Conservation (phyloP, 768 basidiomycete genomes). For the Cystobasidium ongulense region DNA sequence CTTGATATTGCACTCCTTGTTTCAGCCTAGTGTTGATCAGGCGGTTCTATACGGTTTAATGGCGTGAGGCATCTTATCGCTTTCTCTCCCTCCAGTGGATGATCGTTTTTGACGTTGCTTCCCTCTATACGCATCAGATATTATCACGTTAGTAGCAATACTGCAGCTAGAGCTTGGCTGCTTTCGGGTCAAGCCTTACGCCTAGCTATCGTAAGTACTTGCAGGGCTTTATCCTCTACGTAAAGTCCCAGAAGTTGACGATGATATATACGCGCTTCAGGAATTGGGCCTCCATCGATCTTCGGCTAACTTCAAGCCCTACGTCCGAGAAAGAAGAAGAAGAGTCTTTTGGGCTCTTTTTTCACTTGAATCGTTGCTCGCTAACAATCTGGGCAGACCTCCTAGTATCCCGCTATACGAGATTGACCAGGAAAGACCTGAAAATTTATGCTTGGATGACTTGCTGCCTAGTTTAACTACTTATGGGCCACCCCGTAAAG, state of each 20-base stretch:
- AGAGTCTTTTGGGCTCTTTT: conserved; percentile 27
- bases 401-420: conserved; percentile 16
- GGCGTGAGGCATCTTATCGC: background rate
- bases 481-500: background rate
- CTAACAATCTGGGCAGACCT: conserved; percentile 25
- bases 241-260: background rate
- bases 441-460: background rate
- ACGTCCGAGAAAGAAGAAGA: conserved; percentile 13
- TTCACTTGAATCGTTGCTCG: conserved; percentile 13
- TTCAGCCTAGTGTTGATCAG: background rate
- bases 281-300: conserved; percentile 31
- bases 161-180: conserved; percentile 27
- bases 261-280: background rate
- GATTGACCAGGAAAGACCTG: conserved; percentile 21
- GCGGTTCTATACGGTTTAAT: conserved; percentile 9
- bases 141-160: conserved; percentile 16
- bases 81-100: background rate
- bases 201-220: conserved; percentile 15
- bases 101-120: background rate
- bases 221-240: background rate
- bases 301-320: conserved; percentile 2
- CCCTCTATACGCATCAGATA: background rate
- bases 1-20: background rate
- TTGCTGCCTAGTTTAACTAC: background rate
- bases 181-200: conserved; percentile 22